Evolutionary conservation across 805 yeast species (phyloP).

Genomic region (Tetrapisispora pingtungensis): DNA sequence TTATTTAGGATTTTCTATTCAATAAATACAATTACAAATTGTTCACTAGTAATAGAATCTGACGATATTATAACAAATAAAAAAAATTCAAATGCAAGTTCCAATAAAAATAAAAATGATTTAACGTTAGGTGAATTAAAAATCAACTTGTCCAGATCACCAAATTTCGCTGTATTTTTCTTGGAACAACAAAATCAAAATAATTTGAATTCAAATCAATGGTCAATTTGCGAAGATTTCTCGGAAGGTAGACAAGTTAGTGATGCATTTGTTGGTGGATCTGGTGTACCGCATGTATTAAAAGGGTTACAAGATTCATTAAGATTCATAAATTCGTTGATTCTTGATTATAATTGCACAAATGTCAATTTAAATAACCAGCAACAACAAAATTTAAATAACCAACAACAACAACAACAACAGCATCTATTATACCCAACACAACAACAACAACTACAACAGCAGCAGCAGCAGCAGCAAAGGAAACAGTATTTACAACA

Average conservation of each 20-base stretch:
- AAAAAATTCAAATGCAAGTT: too few species aligned
- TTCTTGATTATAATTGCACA: constrained; percentile 20
- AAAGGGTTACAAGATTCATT: constrained; percentile 47
- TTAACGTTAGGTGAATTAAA: constrained; percentile 37
- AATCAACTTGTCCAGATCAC: constrained; percentile 46
- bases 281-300: constrained; percentile 56
- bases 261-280: constrained; percentile 52
- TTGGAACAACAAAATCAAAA: constrained; percentile 29
- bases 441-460: constrained; percentile 1
- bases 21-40: constrained; percentile 45
- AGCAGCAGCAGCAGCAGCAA: constrained; percentile 5
- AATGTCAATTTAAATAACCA: constrained; percentile 4
- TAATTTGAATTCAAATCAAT: constrained; percentile 32
- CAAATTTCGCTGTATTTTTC: constrained; percentile 72
- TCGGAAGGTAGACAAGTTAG: constrained; percentile 77
- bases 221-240: constrained; percentile 70
- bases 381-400: neutral
- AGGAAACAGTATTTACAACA: neutral
- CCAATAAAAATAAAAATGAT: constrained; percentile 12
- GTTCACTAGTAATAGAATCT: constrained; percentile 44
- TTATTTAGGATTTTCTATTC: constrained; percentile 68
- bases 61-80: constrained; percentile 14
- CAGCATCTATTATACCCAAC: neutral
- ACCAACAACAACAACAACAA: neutral
- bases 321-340: constrained; percentile 44